Evolutionary conservation across 2,329 filamentous ascomycete genomes (phyloP).

Genomic region (Didymellaceae sp.): DNA sequence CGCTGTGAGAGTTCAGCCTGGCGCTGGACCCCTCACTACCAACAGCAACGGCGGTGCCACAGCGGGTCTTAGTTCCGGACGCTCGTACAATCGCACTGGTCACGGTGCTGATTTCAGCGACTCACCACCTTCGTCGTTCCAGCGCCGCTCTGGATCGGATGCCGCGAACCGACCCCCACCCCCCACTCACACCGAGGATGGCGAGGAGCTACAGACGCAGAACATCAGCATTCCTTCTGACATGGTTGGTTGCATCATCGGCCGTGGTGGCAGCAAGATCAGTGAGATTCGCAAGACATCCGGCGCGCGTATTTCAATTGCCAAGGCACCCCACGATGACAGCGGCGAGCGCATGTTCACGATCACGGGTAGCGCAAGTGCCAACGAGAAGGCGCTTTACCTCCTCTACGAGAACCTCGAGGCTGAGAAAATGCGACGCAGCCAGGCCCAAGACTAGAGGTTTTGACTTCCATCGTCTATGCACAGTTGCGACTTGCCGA

Average conservation of each 20-base stretch:
- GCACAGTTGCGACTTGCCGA: conserved; percentile 3
- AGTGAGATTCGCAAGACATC: conserved; percentile 98
- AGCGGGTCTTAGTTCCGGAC: conserved; percentile 61
- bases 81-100: conserved; percentile 86
- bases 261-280: conserved; percentile 93
- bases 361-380: conserved; percentile 92
- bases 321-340: conserved; percentile 95
- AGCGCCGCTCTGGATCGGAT: conserved; percentile 83
- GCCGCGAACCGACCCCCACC: conserved; percentile 75
- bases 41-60: conserved; percentile 61
- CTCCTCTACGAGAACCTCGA: conserved; percentile 98
- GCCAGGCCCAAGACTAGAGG: conserved; percentile 65
- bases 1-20: conserved; percentile 81
- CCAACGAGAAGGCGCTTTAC: conserved; percentile 95
- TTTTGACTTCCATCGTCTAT: conserved; percentile 8
- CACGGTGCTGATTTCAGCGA: conserved; percentile 98
- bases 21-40: conserved; percentile 59
- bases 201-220: conserved; percentile 96
- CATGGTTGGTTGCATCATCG: conserved; percentile 99
- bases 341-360: conserved; percentile 99
- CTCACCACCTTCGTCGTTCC: conserved; percentile 65
- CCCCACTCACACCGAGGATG: conserved; percentile 91
- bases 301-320: conserved; percentile 95
- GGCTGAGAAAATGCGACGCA: conserved; percentile 98
- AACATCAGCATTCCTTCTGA: conserved; percentile 99